A percentile compares a stretch with the other conserved stretches of the same genome.
phyloP scores from a whole-genome alignment of 2,329 filamentous ascomycete genomes.

The Cyphellophora attinorum region DNA sequence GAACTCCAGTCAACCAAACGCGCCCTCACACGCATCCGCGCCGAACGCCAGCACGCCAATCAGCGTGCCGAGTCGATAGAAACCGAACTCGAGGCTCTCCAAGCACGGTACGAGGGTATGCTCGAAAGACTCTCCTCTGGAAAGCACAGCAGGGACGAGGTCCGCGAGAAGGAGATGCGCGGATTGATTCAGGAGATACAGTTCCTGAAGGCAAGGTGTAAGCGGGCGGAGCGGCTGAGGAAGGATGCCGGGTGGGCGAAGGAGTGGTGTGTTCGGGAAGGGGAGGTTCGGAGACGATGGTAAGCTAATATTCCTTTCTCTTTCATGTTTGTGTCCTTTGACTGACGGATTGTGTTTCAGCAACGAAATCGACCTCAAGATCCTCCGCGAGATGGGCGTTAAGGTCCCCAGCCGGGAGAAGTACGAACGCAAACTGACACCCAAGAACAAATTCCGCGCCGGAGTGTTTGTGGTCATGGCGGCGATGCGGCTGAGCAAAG shows the following conservation, averaged over 20 bases:
- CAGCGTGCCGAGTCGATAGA: constrained; percentile 30
- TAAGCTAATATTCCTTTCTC: constrained; percentile 51
- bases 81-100: constrained; percentile 35
- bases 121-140: constrained; percentile 34
- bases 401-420: constrained; percentile 28
- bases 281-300: constrained; percentile 58
- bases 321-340: constrained; percentile 4
- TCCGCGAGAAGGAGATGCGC: constrained; percentile 57
- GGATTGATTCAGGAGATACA: constrained; percentile 83
- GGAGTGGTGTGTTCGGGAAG: constrained; percentile 73
- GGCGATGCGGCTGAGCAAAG: constrained; percentile 34
- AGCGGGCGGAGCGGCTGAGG: constrained; percentile 71
- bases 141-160: constrained; percentile 32
- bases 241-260: constrained; percentile 79
- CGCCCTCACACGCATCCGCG: constrained; percentile 56
- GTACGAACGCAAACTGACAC: constrained; percentile 20
- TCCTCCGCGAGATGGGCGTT: constrained; percentile 75
- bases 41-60: constrained; percentile 33
- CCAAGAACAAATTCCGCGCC: constrained; percentile 32
- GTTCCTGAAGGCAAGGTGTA: constrained; percentile 74
- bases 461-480: constrained; percentile 34
- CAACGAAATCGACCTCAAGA: constrained; percentile 81
- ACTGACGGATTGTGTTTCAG: constrained; percentile 44
- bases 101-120: constrained; percentile 56
- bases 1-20: constrained; percentile 45